Base-by-base conservation (phyloP, 805 yeast genomes). In the Starmerella potacharoeniae region DNA sequence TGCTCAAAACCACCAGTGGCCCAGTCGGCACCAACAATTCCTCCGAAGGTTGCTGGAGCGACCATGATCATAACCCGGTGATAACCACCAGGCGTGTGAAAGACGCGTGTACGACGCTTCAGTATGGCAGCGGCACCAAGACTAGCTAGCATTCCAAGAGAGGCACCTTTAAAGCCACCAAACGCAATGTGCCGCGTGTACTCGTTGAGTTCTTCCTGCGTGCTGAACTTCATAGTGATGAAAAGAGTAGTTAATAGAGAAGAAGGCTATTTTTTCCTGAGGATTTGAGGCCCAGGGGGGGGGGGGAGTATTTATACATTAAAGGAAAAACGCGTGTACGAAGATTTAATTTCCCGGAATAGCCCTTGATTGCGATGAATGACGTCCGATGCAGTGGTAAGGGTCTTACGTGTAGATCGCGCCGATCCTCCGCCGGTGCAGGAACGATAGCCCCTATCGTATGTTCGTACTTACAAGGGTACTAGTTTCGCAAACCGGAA, bases 1-100 rank as follows among this genome's bases (percentile, higher is more conserved):
- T 75, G 72, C 64, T 86, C 95, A 65, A 84, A 86, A 30, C 69
- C 70, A 51, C 76, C 74, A 1, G 95, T 85, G 0, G 86, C 82
- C 55, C 77, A 77, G 68, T 86, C 95, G 10, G 87, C 90, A 57
- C 72, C 73, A 49, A 85, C 81, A 3, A 84, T 79, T 8, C 82
- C 76, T 31, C 76, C 62, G 41, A 81, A 69, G 2, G 84, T 77
- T 36, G 86, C 83, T 9, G 95, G 95, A 34, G 80, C 75, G 53
- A 83, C 78, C 62, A 79, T 78, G 50, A 82, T 67, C 10, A 87
- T 86, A 0, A 93, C 81, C 59, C 77, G 58, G 42, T 64, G 66
- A 49, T 65, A 68, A 9, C 66, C 60, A 44, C 69, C 62, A 48
- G 58, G 55, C 11, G 46, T 58, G 41, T 45, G 36, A 54, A 53